Evolutionary conservation across 306 rosid species (phyloP), one percentile per base, ranked within the genome.

Genomic region (Castanospermum australe): DNA sequence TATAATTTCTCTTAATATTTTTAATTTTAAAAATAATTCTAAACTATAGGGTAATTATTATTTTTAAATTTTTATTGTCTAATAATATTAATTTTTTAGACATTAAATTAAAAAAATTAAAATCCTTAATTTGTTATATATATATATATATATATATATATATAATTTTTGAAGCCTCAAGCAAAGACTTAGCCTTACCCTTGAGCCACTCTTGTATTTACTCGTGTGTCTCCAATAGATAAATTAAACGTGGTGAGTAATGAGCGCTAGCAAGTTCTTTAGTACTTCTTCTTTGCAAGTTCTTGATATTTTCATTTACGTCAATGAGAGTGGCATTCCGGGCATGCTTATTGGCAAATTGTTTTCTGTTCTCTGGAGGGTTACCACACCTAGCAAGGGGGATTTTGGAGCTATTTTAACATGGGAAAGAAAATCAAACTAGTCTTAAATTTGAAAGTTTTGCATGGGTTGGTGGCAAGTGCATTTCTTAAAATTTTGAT

Each of bases 391-490:
- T 90, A 78, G 76, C 89, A 90, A 57, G 94, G 94, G 33, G 94
- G 94, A 33, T 90, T 90, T 87, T 90, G 94, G 94, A 90, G 88
- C 85, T 90, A 90, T 74, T 90, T 90, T 77, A 90, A 92, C 71
- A 81, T 90, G 83, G 94, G 94, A 88, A 79, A 78, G 89, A 80
- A 73, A 57, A 17, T 59, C 67, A 60, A 68, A 69, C n/a, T 35
- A 63, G 5, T 44, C 42, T 39, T 36, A 54, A 72, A 72, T 36
- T 38, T 47, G 10, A n/a, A n/a, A n/a, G 25, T 42, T 45, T 8
- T 28, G 33, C 51, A 41, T 22, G 79, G 42, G 33, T 20, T 21
- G 56, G 5, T 20, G 14, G 18, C 7, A 17, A 71, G 20, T 8
- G 15, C 24, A 36, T 21, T 35, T 51, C 9, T 35, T 12, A 62